phyloP scores from a whole-genome alignment of 2,329 filamentous ascomycete genomes.

The Eurotiales sp. region DNA sequence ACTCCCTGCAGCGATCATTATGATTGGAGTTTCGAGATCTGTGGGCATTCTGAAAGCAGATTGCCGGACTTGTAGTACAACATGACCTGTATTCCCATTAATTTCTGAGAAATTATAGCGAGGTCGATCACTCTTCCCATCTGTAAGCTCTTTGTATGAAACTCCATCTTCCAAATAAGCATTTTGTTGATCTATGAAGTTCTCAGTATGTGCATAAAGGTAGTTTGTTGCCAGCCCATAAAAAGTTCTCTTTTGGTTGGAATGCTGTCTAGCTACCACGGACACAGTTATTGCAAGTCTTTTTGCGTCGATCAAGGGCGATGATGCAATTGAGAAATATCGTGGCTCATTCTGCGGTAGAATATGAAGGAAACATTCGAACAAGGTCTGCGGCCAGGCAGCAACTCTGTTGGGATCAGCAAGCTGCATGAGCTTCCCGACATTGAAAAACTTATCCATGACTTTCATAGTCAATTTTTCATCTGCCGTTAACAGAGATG shows the following conservation, averaged over 20 bases:
- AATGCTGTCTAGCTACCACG: background rate
- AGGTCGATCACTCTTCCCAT: background rate
- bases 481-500: background rate
- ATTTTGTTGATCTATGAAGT: too few relatives aligned
- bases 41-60: slow-evolving; percentile 10
- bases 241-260: background rate
- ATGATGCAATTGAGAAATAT: slow-evolving; percentile 19
- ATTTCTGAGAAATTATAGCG: background rate
- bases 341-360: slow-evolving; percentile 12
- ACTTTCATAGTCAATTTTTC: background rate
- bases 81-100: background rate
- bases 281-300: background rate
- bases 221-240: background rate
- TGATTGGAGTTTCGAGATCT: slow-evolving; percentile 1
- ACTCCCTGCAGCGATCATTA: slow-evolving; percentile 14
- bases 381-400: background rate
- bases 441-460: background rate
- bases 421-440: background rate
- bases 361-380: background rate
- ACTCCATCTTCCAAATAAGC: background rate
- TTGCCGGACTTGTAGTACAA: slow-evolving; percentile 2
- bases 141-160: background rate
- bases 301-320: background rate
- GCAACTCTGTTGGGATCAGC: background rate
- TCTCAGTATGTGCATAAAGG: background rate